Evolutionary conservation across 176 grass and related monocot genomes (phyloP), one percentile per base, ranked within the genome.

Genomic region (Musa troglodytarum): DNA sequence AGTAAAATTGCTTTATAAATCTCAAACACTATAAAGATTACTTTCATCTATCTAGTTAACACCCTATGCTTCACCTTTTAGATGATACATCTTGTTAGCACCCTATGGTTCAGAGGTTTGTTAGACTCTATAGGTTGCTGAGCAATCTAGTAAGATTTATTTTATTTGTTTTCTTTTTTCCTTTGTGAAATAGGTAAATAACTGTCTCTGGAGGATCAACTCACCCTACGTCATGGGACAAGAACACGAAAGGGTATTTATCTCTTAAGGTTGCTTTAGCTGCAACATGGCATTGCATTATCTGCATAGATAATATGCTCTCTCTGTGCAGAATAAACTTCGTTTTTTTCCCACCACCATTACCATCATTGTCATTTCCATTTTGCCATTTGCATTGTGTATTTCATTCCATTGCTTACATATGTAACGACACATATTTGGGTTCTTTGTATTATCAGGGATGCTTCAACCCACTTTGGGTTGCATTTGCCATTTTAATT

Each of bases 401-500:
- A 63, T 43, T 24, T 53, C 58, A 12, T 73, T 83, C 26, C 14
- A 74, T 92, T 28, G 57, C 77, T 78, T 72, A 73, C 87, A 78
- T 86, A 78, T 70, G 17, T 61, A 14, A 53, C 52, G 9, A 68
- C 52, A 74, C 79, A 76, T 63, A 75, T 17, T 77, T 22, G 0
- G 34, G 11, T 70, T 70, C 9, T 7, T 82, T 64, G 34, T 86
- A 26, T 85, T 43, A 82, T 58, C 76, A 99, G 96, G 83, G 90
- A 80, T 99, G 96, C 81, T 86, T 94, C 87, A 99, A 88, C 82
- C 96, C 96, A 53, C 85, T 99, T 65, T 99, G 96, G 96, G 84
- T 99, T 84, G 96, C 96, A 74, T 99, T 99, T 83, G 88, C 91
- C 73, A 94, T 99, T 82, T 86, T 99, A 82, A 94, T 99, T 68